Conservation (phyloP, 768 basidiomycete genomes). For the Tricholomella constricta region DNA sequence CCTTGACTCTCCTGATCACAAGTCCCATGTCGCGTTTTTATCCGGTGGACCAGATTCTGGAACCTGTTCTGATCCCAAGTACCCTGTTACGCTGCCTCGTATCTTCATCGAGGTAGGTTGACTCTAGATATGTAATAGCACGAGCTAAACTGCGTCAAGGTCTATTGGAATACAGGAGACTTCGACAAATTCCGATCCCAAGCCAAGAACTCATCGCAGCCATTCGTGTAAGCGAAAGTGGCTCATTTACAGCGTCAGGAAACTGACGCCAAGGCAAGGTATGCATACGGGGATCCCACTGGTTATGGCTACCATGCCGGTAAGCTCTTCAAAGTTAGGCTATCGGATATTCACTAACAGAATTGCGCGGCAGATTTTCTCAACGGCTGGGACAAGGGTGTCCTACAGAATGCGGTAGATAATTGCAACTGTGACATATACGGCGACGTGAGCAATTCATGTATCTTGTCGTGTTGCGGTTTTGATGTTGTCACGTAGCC, state of each 20-base stretch:
- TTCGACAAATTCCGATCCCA: constrained; percentile 39
- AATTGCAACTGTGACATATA: constrained; percentile 48
- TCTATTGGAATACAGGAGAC: constrained; percentile 44
- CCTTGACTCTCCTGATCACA: constrained; percentile 50
- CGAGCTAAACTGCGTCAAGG: constrained; percentile 25
- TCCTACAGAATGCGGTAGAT: constrained; percentile 57
- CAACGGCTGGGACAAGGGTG: constrained; percentile 62
- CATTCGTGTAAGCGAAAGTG: constrained; percentile 46
- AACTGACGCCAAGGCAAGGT: constrained; percentile 26
- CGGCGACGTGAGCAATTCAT: constrained; percentile 38
- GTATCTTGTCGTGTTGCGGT: no score
- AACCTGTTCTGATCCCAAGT: constrained; percentile 48
- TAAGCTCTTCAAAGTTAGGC: constrained; percentile 22
- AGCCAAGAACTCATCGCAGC: constrained; percentile 49
- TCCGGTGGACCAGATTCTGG: constrained; percentile 50
- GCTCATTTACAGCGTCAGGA: not conserved
- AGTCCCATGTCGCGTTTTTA: constrained; percentile 51
- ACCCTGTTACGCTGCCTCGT: constrained; percentile 46
- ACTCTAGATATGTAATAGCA: not conserved
- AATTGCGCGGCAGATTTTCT: constrained; percentile 42
- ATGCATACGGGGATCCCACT: constrained; percentile 59
- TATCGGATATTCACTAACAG: not conserved
- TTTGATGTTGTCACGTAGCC: constrained; percentile 30
- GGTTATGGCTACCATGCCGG: constrained; percentile 64
- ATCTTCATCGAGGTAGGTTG: constrained; percentile 53